Evolutionary conservation across 495 filamentous ascomycete genomes (phyloP), one percentile per base, ranked within the genome.

Genomic region (Wilcoxina mikolae): DNA sequence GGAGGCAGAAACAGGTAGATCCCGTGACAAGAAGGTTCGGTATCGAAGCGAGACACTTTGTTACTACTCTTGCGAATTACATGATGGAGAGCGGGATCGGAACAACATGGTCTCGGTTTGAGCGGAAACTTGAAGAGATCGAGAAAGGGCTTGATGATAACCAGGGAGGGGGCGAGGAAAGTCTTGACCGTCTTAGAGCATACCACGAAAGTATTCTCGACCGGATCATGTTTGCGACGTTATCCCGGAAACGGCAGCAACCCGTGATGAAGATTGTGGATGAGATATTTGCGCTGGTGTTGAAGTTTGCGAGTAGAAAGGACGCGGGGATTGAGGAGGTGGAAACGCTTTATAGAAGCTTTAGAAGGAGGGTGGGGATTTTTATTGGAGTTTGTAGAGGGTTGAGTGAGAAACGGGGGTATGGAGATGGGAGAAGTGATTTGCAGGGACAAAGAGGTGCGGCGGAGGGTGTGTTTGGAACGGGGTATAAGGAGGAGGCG

Each of bases 171-270:
- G 39, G 52, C 47, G 45, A 54, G 22, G 41, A 78, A 56, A 79
- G 82, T 3, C 71, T 93, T 0, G 76, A 80, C 15, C 68, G 73
- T 27, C 65, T 96, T 4, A 72, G 81, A 5, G 75, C 77, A n/a
- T 76, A 77, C 31, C 88, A 94, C 57, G 84, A 89, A 62, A 67
- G 73, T 7, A 74, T 81, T n/a, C 74, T 96, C 1, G 85, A 95
- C 59, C 71, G 76, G 27, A 85, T 95, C 53, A 76, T 94, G 70
- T 80, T 78, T 55, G 76, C 78, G 0, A 71, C 91, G 0, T 71
- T 95, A 17, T 73, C 94, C 0, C 65, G 80, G 45, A 80, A 78
- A 57, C 70, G 81, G 23, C 85, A 89, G 62, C 71, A 76, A 26
- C 79, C 83, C 0, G 78, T 87, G 0, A 74, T 87, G 64, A 76